A percentile compares a stretch with the other conserved stretches of the same genome.
Conservation (phyloP, 2,329 filamentous ascomycete genomes). For the Sarocladiaceae sp. region DNA sequence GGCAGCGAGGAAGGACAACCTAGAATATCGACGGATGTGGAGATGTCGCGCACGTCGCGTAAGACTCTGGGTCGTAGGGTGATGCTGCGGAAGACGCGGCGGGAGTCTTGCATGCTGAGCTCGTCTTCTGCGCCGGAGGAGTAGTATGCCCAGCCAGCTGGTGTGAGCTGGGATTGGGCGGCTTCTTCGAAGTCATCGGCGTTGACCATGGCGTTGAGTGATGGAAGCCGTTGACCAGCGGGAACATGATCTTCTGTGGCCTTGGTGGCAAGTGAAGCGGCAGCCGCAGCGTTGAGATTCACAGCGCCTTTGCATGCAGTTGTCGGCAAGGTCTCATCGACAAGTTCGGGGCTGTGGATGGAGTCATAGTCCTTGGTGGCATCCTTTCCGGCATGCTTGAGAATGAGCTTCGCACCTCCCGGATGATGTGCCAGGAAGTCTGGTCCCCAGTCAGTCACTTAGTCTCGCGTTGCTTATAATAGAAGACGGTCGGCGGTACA, state of each 20-base stretch:
- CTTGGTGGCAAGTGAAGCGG: no score
- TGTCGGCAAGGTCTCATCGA: conserved; percentile 22
- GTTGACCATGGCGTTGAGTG: conserved; percentile 27
- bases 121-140: conserved; percentile 78
- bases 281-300: conserved; percentile 13
- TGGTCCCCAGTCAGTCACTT: no score
- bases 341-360: conserved; percentile 25
- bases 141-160: conserved; percentile 59
- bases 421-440: conserved; percentile 28
- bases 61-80: conserved; percentile 73
- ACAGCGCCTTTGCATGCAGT: conserved; percentile 21
- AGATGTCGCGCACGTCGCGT: neutral
- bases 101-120: conserved; percentile 71
- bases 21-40: conserved; percentile 26
- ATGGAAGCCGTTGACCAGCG: conserved; percentile 19
- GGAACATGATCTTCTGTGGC: no score
- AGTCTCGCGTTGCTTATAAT: no score
- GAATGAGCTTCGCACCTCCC: conserved; percentile 26
- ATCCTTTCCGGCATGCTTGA: conserved; percentile 28
- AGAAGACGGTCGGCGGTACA: no score
- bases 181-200: conserved; percentile 32
- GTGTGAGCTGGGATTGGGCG: conserved; percentile 23
- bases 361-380: conserved; percentile 29
- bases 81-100: conserved; percentile 67
- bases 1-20: conserved; percentile 35